phyloP scores from a whole-genome alignment of 2,329 filamentous ascomycete species.

The Tolypocladium sp. region DNA sequence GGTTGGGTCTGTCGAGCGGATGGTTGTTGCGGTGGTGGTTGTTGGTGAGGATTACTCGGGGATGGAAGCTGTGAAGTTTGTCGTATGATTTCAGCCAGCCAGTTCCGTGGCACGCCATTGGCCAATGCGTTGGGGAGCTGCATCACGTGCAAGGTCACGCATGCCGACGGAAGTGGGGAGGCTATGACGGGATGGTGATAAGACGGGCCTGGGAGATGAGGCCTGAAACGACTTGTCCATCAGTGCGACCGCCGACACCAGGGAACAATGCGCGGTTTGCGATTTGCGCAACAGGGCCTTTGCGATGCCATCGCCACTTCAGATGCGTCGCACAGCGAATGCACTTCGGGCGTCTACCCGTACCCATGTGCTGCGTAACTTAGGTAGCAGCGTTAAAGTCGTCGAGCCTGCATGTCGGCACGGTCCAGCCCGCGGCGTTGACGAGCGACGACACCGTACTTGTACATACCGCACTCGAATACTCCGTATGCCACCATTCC shows the following conservation, averaged over 20 bases:
- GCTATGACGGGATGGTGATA: neutral
- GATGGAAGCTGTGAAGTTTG: neutral
- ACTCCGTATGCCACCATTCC: too few relatives aligned
- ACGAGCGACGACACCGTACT: neutral
- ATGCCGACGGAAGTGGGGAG: neutral
- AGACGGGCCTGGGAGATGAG: neutral
- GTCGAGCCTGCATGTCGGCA: neutral
- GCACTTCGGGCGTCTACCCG: neutral
- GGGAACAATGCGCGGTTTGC: neutral
- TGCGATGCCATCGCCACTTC: neutral
- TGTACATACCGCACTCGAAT: neutral
- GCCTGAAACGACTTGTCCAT: neutral
- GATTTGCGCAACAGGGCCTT: neutral
- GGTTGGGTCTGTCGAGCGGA: neutral
- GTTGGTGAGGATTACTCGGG: conserved; percentile 5
- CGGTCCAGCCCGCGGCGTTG: neutral
- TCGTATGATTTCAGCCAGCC: neutral
- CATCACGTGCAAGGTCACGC: neutral
- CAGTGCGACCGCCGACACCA: neutral
- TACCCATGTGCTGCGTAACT: neutral
- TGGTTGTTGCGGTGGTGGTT: conserved; percentile 7
- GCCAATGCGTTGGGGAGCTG: neutral
- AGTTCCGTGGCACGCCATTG: neutral
- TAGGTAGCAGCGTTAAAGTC: neutral
- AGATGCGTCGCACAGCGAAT: neutral